These are phyloP conservation scores for Aspergillus sclerotioniger DNA, from an alignment of 495 filamentous ascomycete genomes.

Conservation along the genomic window DNA sequence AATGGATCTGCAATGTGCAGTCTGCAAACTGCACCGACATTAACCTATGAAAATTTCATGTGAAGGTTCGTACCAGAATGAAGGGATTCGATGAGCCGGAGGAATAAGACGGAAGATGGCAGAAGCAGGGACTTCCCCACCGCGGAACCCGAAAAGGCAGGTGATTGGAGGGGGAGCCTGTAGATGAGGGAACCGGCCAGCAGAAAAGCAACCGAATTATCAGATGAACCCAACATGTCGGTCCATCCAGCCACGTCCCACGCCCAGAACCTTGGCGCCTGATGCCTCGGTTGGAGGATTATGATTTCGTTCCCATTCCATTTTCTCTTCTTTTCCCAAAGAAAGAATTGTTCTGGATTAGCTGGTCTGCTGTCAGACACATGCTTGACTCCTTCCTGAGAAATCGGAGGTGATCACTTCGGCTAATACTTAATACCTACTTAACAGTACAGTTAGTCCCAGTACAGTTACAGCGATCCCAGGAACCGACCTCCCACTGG, in stretches of 20 bases:
- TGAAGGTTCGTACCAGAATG: not conserved
- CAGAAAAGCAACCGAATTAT: conserved; percentile 7
- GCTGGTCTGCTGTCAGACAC: no score
- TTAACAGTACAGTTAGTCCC: no score
- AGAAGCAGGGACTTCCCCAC: not conserved
- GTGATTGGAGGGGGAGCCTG: not conserved
- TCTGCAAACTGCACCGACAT: no score
- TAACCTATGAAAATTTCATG: no score
- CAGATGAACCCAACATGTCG: conserved; percentile 8
- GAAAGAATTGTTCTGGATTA: no score
- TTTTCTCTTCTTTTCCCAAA: no score
- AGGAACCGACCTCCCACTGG: conserved; percentile 1
- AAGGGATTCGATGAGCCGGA: not conserved
- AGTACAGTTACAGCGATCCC: not conserved
- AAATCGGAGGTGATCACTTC: no score
- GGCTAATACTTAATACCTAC: no score
- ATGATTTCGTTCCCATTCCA: not conserved
- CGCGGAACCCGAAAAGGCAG: not conserved
- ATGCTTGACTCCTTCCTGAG: no score
- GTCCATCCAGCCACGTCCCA: conserved; percentile 9
- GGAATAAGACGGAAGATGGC: conserved; percentile 1
- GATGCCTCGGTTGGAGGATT: not conserved
- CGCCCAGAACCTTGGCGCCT: not conserved
- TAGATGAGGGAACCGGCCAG: no score
- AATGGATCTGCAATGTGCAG: no score